Evolutionary conservation across 108 stramenopile genomes (phyloP).

Genomic region (Thalassiosira profunda): DNA sequence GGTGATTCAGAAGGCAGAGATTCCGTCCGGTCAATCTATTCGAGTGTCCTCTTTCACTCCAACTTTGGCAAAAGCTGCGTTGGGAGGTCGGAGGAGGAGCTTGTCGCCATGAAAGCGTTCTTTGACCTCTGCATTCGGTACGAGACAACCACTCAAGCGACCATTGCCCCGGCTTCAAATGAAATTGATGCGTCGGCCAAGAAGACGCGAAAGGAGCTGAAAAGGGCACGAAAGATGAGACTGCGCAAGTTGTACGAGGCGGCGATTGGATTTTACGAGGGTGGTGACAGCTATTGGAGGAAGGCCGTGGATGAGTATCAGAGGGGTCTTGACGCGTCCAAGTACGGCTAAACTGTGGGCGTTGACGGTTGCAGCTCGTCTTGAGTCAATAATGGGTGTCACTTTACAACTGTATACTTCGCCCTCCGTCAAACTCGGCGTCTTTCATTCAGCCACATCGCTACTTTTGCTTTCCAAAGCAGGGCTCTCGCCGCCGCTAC

Average conservation of each 20-base stretch:
- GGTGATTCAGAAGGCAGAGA: constrained; percentile 9
- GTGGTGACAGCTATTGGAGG: constrained; percentile 17
- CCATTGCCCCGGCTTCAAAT: not conserved
- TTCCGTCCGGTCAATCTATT: constrained; percentile 61
- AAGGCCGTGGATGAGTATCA: constrained; percentile 23
- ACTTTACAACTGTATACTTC: too few species aligned
- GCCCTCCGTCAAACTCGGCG: too few species aligned
- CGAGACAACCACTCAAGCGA: constrained; percentile 16
- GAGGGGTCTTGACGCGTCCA: constrained; percentile 27
- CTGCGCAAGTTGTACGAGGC: constrained; percentile 58
- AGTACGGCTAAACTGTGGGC: too few species aligned
- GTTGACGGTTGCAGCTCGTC: too few species aligned
- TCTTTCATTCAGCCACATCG: too few species aligned
- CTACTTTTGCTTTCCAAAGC: too few species aligned
- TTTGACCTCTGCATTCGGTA: constrained; percentile 59
- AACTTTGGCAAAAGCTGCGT: constrained; percentile 29
- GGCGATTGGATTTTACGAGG: constrained; percentile 57
- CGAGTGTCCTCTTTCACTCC: constrained; percentile 58
- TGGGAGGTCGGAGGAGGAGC: constrained; percentile 43
- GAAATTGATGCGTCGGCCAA: not conserved
- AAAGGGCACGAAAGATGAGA: constrained; percentile 21
- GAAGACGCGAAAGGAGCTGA: constrained; percentile 16
- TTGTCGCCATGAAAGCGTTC: constrained; percentile 37
- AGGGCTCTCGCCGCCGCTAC: too few species aligned
- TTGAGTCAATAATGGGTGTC: too few species aligned